Evolutionary conservation across 2,329 filamentous ascomycete genomes (phyloP).

Genomic region (Aspergillus sclerotialis): DNA sequence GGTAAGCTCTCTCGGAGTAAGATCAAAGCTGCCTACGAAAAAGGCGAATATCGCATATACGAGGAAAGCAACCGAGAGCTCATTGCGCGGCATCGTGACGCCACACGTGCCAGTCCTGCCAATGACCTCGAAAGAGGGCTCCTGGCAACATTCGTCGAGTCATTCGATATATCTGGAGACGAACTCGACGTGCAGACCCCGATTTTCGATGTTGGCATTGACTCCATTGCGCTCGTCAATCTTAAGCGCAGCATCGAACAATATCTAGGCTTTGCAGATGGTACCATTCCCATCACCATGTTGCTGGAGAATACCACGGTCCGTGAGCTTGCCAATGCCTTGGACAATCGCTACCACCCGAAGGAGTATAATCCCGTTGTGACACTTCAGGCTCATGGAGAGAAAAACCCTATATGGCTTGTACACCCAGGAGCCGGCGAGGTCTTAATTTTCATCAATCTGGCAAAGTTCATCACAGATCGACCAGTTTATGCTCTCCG

Average conservation of each 20-base stretch:
- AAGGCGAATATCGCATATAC: slow-evolving; percentile 41
- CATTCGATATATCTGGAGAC: slow-evolving; percentile 5
- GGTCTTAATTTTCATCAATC: slow-evolving; percentile 30
- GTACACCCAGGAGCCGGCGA: slow-evolving; percentile 35
- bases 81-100: slow-evolving; percentile 2
- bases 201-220: slow-evolving; percentile 23
- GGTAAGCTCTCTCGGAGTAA: slow-evolving; percentile 12
- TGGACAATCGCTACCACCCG: slow-evolving; percentile 10
- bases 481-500: slow-evolving; percentile 10
- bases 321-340: slow-evolving; percentile 31
- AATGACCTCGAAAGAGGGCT: slow-evolving; percentile 4
- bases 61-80: slow-evolving; percentile 5
- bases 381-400: slow-evolving; percentile 17
- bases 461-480: slow-evolving; percentile 13
- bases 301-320: slow-evolving; percentile 36
- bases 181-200: slow-evolving; percentile 10
- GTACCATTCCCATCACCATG: slow-evolving; percentile 31
- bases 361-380: slow-evolving; percentile 30
- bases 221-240: slow-evolving; percentile 36
- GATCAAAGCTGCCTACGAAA: slow-evolving; percentile 24
- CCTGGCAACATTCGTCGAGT: slow-evolving; percentile 3
- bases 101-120: background rate
- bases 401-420: slow-evolving; percentile 26
- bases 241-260: slow-evolving; percentile 32
- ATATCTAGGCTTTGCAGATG: too few relatives aligned